A percentile compares a stretch with the other conserved stretches of the same genome.
Evolutionary conservation across 2,329 filamentous ascomycete genomes (phyloP).

Genomic region (Apiospora koreana): DNA sequence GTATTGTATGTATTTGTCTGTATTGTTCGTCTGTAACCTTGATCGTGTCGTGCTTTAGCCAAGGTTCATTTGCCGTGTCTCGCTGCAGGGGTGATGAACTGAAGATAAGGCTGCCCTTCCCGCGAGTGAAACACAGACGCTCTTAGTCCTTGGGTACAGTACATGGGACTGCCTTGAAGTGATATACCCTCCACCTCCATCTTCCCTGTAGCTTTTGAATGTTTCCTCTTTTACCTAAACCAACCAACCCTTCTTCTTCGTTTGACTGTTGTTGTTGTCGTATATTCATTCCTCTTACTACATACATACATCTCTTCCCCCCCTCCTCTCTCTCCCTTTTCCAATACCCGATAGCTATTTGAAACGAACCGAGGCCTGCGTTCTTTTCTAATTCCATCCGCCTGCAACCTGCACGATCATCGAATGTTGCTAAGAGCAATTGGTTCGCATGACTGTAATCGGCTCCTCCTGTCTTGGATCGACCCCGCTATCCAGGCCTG

Average conservation of each 20-base stretch:
- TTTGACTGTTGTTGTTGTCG: background rate
- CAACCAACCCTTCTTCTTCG: background rate
- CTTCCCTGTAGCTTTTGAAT: background rate
- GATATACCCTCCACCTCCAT: constrained; percentile 10
- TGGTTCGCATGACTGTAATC: constrained; percentile 6
- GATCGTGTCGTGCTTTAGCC: constrained; percentile 7
- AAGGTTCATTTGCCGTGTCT: constrained; percentile 8
- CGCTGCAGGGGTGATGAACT: constrained; percentile 3
- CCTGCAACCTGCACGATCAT: background rate
- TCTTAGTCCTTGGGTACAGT: background rate
- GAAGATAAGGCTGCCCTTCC: background rate
- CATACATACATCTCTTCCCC: background rate
- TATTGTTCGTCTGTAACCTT: constrained; percentile 5
- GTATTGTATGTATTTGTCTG: no score
- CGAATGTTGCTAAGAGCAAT: constrained; percentile 5
- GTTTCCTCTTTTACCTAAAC: background rate
- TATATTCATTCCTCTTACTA: background rate
- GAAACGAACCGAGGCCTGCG: background rate
- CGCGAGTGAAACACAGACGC: background rate
- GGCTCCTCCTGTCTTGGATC: constrained; percentile 3
- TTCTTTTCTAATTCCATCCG: background rate
- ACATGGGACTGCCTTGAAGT: background rate
- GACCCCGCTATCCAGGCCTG: constrained; percentile 5
- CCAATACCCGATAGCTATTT: background rate
- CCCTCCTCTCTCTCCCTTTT: background rate